These are phyloP conservation scores for Aspergillus quadricinctus DNA, from an alignment of 2,329 filamentous ascomycete genomes.

Conservation along the genomic window DNA sequence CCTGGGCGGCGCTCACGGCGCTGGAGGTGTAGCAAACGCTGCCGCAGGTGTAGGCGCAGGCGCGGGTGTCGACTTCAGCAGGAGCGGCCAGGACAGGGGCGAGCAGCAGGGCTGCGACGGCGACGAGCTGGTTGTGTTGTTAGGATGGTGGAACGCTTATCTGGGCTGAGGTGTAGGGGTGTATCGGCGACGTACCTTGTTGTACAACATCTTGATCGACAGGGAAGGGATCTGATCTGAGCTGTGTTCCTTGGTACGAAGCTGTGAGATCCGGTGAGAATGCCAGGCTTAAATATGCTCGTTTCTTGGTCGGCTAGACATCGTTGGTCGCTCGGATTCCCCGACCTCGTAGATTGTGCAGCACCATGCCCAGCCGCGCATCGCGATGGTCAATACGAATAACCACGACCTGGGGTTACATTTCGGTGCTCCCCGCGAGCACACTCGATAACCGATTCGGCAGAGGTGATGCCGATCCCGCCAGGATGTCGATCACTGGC, in stretches of 20 bases:
- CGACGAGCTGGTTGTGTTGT: constrained; percentile 1
- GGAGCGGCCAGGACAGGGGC: constrained; percentile 23
- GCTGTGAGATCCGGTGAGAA: background rate
- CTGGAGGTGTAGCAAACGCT: constrained; percentile 48
- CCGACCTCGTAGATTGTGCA: background rate
- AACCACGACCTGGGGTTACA: constrained; percentile 4
- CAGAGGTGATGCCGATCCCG: background rate
- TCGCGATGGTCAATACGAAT: background rate
- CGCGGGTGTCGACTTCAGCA: constrained; percentile 31
- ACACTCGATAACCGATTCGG: constrained; percentile 7
- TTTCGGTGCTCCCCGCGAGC: constrained; percentile 7
- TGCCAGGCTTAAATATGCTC: background rate
- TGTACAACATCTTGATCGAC: constrained; percentile 21
- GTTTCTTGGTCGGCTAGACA: background rate
- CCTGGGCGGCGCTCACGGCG: constrained; percentile 48
- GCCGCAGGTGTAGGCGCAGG: constrained; percentile 53
- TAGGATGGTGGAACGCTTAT: background rate
- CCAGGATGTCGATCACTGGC: background rate
- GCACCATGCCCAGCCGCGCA: background rate
- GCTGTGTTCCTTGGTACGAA: background rate
- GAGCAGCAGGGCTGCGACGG: constrained; percentile 18
- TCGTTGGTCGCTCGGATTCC: background rate
- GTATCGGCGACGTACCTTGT: constrained; percentile 13
- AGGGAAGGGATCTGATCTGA: background rate
- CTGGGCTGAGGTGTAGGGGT: background rate